A percentile compares a stretch with the other conserved stretches of the same genome.
These are phyloP conservation scores for Euphorbia lathyris DNA, from an alignment of 345 rosid species.

Conservation along the genomic window DNA sequence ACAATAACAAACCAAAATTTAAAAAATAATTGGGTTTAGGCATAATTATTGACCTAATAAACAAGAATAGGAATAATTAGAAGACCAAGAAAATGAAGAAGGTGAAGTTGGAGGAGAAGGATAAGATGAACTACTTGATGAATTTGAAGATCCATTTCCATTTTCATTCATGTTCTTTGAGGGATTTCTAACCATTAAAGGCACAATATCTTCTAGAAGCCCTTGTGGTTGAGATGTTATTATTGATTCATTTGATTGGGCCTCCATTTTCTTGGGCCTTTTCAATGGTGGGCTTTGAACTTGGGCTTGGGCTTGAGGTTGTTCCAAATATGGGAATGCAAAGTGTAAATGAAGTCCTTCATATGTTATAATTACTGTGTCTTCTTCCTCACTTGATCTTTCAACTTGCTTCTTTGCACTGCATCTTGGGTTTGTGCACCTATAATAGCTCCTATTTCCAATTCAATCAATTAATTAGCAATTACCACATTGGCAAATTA, in stretches of 20 bases:
- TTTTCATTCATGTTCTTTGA: constrained; percentile 1
- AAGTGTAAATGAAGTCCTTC: constrained; percentile 87
- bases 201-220: constrained; percentile 76
- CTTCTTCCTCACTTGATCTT: constrained; percentile 59
- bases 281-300: constrained; percentile 33
- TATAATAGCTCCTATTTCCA: constrained; percentile 73
- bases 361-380: constrained; percentile 66
- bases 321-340: constrained; percentile 43
- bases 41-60: neutral
- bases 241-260: neutral
- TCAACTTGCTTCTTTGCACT: constrained; percentile 87
- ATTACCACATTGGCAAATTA: too few species aligned
- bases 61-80: constrained; percentile 20
- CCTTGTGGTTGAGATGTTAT: constrained; percentile 29
- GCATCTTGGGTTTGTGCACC: constrained; percentile 79
- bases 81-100: constrained; percentile 44
- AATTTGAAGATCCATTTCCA: constrained; percentile 21
- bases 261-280: constrained; percentile 35
- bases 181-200: constrained; percentile 49
- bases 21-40: too few species aligned
- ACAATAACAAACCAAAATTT: neutral
- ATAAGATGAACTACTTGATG: constrained; percentile 40
- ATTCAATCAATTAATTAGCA: too few species aligned
- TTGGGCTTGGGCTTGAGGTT: constrained; percentile 17
- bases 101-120: constrained; percentile 52